Base-by-base conservation (phyloP, 768 basidiomycete genomes). In the Lentinus brumalis region DNA sequence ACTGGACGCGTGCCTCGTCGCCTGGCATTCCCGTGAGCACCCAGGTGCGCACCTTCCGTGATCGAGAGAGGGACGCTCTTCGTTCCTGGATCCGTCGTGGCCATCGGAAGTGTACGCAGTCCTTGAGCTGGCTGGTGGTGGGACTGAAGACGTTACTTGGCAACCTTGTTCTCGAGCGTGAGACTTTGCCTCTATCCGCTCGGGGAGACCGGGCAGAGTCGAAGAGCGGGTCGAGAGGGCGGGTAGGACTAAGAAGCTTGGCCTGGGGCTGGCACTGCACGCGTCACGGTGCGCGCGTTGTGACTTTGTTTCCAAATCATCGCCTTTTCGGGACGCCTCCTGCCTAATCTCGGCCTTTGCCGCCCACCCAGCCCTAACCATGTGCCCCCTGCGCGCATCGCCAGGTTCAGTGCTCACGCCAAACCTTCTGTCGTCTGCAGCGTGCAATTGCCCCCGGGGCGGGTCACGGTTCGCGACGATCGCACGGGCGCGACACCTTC, bases 31-130 rank as follows among this genome's bases (percentile, higher is more conserved):
- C 11, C 39, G 53, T 50, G 15, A 15, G 35, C 10, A 8, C 12
- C 26, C 47, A 15, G 49, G 39, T 21, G 45, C 59, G n/a, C 44
- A 78, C 89, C 88, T 76, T 90, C 88, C 50, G 88, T 89, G 54
- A 89, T 82, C 59, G 81, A 76, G 52, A 78, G 76, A n/a, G 81
- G 73, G 41, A 76, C 72, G 53, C 67, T 59, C 64, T 72, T 77
- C 21, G 71, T 71, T 52, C 70, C 72, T 51, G 74, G 73, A 53
- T 75, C 66, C 29, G 56, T 53, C 51, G 58, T 52, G 31, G 67
- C 62, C 69, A 71, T 69, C 31, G 59, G 21, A 16, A 12, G 42
- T 26, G 56, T 18, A 32, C 12, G 21, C 26, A 39, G 47, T 10
- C n/a, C n/a, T 16, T 52, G 30, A 30, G 21, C 35, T 39, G 35